Evolutionary conservation across 225 moss, liverwort and hornwort genomes (phyloP).

Genomic region (Physcomitrium patens): DNA sequence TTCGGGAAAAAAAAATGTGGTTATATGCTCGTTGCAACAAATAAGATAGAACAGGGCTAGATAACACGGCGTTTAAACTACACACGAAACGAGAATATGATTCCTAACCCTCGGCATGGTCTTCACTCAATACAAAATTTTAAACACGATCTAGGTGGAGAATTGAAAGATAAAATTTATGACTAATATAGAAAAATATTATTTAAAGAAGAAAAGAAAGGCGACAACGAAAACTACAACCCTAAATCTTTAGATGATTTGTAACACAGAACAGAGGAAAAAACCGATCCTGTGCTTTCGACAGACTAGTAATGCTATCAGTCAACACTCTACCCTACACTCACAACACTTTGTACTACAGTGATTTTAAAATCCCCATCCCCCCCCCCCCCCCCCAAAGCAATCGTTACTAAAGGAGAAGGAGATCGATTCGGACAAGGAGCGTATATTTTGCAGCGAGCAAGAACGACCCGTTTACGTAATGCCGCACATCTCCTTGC

Average conservation of each 20-base stretch:
- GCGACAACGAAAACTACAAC: neutral
- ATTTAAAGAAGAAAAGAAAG: neutral
- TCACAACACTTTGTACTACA: neutral
- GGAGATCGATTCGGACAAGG: constrained; percentile 6
- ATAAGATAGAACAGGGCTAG: neutral
- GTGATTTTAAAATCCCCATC: neutral
- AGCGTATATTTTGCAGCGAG: neutral
- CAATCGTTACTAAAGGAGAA: neutral
- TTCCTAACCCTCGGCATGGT: neutral
- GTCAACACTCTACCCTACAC: neutral
- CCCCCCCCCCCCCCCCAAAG: neutral
- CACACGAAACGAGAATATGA: neutral
- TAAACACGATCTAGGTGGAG: neutral
- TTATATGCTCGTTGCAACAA: too few relatives aligned
- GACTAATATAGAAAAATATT: neutral
- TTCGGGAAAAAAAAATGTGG: too few relatives aligned
- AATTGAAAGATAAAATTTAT: neutral
- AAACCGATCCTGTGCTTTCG: neutral
- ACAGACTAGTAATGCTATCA: neutral
- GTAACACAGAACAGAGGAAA: neutral
- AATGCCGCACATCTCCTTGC: constrained; percentile 3
- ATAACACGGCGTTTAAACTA: neutral
- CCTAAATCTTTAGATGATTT: too few relatives aligned
- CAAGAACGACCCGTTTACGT: neutral
- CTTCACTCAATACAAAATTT: neutral